These are phyloP conservation scores for Alternaria sp. DNA, from an alignment of 2,329 filamentous ascomycete genomes.

Conservation along the genomic window DNA sequence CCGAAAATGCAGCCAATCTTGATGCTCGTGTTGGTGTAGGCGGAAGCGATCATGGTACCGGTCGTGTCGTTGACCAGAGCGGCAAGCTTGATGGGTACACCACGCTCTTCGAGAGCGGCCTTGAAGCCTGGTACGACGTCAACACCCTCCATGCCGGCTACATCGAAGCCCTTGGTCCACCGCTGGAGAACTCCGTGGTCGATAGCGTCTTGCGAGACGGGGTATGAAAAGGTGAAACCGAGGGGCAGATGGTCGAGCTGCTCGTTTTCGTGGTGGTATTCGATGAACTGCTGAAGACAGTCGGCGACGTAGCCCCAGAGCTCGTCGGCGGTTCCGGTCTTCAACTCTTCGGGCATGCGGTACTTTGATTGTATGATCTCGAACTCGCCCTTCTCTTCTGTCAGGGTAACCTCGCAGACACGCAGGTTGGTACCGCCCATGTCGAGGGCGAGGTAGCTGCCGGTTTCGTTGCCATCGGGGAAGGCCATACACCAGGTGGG, in stretches of 20 bases:
- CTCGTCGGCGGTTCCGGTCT: constrained; percentile 84
- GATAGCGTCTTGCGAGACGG: constrained; percentile 90
- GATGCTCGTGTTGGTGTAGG: constrained; percentile 93
- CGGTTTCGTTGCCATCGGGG: constrained; percentile 85
- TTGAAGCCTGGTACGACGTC: constrained; percentile 93
- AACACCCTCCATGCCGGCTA: constrained; percentile 86
- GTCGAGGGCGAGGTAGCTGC: constrained; percentile 88
- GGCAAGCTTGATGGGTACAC: constrained; percentile 88
- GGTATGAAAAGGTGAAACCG: constrained; percentile 97
- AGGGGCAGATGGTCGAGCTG: constrained; percentile 75
- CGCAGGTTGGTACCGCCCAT: constrained; percentile 97
- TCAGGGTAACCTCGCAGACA: constrained; percentile 91
- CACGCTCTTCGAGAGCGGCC: constrained; percentile 75
- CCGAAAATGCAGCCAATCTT: constrained; percentile 98
- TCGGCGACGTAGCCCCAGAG: constrained; percentile 96
- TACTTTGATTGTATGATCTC: constrained; percentile 98
- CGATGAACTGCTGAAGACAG: constrained; percentile 89
- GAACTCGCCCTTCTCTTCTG: constrained; percentile 88
- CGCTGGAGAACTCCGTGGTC: constrained; percentile 91
- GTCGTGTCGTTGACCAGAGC: constrained; percentile 98
- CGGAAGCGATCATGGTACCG: constrained; percentile 93
- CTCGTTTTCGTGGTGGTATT: constrained; percentile 78
- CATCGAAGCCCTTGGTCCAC: constrained; percentile 98
- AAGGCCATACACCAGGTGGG: constrained; percentile 96
- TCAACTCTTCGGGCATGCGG: constrained; percentile 91